These are phyloP conservation scores for Peniophora sp. DNA, from an alignment of 1,284 basidiomycete species.

Conservation along the genomic window DNA sequence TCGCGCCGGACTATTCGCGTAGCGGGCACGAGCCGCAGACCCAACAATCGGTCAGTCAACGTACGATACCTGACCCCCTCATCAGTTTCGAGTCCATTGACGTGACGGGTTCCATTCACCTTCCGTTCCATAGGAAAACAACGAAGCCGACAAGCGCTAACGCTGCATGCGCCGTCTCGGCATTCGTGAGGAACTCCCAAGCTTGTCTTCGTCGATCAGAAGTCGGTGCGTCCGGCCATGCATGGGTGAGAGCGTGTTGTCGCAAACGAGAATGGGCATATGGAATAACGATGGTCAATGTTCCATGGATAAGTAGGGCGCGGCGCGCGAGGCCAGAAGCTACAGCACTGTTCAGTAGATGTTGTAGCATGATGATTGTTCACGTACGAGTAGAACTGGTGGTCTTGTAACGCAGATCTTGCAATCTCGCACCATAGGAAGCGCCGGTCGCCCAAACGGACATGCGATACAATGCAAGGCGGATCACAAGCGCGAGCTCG, in stretches of 20 bases:
- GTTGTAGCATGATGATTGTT: constrained; percentile 2
- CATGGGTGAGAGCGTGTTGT: constrained; percentile 67
- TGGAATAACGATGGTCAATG: constrained; percentile 70
- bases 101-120: constrained; percentile 36
- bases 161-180: constrained; percentile 61
- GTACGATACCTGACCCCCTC: constrained; percentile 67
- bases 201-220: constrained; percentile 66
- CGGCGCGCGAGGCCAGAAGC: constrained; percentile 56
- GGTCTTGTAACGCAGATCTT: constrained; percentile 67
- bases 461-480: constrained; percentile 76
- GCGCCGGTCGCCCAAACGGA: constrained; percentile 78
- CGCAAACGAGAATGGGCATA: constrained; percentile 76
- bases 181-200: constrained; percentile 65
- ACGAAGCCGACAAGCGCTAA: constrained; percentile 72
- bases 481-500: constrained; percentile 74
- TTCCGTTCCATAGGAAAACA: constrained; percentile 81
- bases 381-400: constrained; percentile 13
- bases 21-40: constrained; percentile 73
- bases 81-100: constrained; percentile 1
- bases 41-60: constrained; percentile 75
- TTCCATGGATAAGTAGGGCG: constrained; percentile 60
- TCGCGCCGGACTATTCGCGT: constrained; percentile 68
- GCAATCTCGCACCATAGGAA: constrained; percentile 88
- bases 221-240: constrained; percentile 87
- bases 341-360: constrained; percentile 17